Base-by-base conservation (phyloP, 768 basidiomycete species). In the Dacryopinax spathularia region DNA sequence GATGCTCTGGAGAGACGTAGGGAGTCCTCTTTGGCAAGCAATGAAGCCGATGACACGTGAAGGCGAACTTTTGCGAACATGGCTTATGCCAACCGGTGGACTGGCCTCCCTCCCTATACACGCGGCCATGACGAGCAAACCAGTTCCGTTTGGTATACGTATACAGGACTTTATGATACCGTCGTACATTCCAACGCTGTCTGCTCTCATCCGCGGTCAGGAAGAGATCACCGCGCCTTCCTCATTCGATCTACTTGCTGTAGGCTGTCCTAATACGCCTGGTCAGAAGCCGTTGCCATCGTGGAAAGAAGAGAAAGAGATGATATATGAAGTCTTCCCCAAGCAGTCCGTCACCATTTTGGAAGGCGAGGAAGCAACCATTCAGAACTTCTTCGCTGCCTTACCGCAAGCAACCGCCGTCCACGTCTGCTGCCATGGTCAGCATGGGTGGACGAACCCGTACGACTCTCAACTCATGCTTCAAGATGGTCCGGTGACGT, bases 371-470 rank as follows among this genome's bases (percentile, higher is more conserved):
- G 37, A 64, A 1, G 66, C 61, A 13, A 66, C 61, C 1, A 34
- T 60, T 10, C 48, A 63, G 13, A 35, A 39, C 6, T 69, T 71
- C 13, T 33, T 67, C 1, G 6, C 22, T 2, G 64, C 33, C 16
- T 34, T 71, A 16, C 27, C 34, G 6, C 18, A 41, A 22, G 41
- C 34, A n/a, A 65, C 36, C 2, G 70, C 67, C 66, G 69, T 71
- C 13, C 75, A 75, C 61, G 67, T 75, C 44, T 68, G 66, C 63
- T 73, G 70, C 36, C 70, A 71, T 63, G 71, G 74, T 33, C 34
- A 43, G 20, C 72, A 72, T 44, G 66, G 70, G 31, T 15, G 62
- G 44, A 18, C 16, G 34, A 48, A 48, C 25, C 25, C 41, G 48
- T 25, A 56, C 22, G 5, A 20, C 3, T 56, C 48, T 5, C 48